Percentiles rank a stretch among this genome's conserved stretches.
Evolutionary conservation across 2,329 filamentous ascomycete genomes (phyloP).

Genomic region (Ascochyta clinopodiicola): DNA sequence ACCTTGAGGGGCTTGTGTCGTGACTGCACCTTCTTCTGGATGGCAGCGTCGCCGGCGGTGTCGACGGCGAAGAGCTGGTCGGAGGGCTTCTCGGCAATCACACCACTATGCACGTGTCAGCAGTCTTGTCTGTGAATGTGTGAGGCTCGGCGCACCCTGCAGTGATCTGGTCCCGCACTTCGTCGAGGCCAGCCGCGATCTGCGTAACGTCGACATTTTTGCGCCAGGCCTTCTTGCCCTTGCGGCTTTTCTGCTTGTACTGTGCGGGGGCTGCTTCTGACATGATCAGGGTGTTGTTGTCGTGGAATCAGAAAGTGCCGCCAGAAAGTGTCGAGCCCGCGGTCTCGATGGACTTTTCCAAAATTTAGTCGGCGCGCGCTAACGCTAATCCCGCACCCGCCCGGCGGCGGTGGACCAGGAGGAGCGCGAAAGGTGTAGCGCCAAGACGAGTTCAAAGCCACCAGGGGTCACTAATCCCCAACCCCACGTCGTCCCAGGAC

Average conservation of each 20-base stretch:
- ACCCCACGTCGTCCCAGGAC: slow-evolving; percentile 6
- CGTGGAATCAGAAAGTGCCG: not conserved
- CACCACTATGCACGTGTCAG: slow-evolving; percentile 65
- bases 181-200: slow-evolving; percentile 80
- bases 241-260: slow-evolving; percentile 86
- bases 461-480: not conserved
- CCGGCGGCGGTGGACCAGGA: slow-evolving; percentile 2
- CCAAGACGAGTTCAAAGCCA: too few relatives aligned
- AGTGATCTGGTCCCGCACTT: slow-evolving; percentile 88
- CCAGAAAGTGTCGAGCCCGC: not conserved
- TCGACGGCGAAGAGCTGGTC: slow-evolving; percentile 87
- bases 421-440: too few relatives aligned
- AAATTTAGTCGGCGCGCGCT: slow-evolving; percentile 15
- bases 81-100: slow-evolving; percentile 82
- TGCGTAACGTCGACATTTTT: slow-evolving; percentile 96
- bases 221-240: slow-evolving; percentile 98
- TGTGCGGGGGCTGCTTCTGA: slow-evolving; percentile 71
- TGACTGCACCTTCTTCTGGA: slow-evolving; percentile 70
- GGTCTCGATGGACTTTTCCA: slow-evolving; percentile 6
- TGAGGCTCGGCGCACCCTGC: slow-evolving; percentile 68
- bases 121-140: not conserved
- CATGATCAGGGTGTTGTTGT: slow-evolving; percentile 2
- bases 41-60: slow-evolving; percentile 70
- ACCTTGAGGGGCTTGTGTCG: slow-evolving; percentile 80
- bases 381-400: slow-evolving; percentile 3